Evolutionary conservation across 768 basidiomycete species (phyloP).

Genomic region (Suillus subalutaceus): DNA sequence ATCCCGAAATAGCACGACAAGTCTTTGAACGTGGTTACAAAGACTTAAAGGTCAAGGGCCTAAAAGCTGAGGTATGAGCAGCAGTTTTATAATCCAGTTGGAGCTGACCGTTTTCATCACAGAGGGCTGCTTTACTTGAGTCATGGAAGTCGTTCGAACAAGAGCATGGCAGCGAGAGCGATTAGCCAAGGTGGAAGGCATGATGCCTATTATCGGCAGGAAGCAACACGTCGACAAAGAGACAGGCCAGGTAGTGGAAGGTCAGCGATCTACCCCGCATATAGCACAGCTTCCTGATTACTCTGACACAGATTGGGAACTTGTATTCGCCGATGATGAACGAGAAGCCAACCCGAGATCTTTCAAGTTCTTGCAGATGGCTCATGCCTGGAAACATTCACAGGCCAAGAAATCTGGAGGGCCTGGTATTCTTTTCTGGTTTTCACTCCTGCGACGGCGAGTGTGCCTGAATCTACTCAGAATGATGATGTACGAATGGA

Average conservation of each 20-base stretch:
- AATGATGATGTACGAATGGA: slow-evolving; percentile 28
- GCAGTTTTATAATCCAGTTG: background rate
- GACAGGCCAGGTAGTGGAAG: slow-evolving; percentile 86
- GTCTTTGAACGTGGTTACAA: slow-evolving; percentile 90
- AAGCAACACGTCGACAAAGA: slow-evolving; percentile 82
- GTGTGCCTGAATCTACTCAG: slow-evolving; percentile 11
- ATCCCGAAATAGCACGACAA: slow-evolving; percentile 66
- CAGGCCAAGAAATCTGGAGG: slow-evolving; percentile 46
- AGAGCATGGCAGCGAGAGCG: slow-evolving; percentile 69
- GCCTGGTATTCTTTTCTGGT: slow-evolving; percentile 45
- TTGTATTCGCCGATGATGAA: slow-evolving; percentile 96
- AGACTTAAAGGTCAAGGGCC: slow-evolving; percentile 75
- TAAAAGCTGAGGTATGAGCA: slow-evolving; percentile 83
- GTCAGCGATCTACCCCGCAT: slow-evolving; percentile 40
- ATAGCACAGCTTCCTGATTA: slow-evolving; percentile 8
- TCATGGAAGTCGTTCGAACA: slow-evolving; percentile 97
- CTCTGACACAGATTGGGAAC: slow-evolving; percentile 77
- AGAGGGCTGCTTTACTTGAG: slow-evolving; percentile 92
- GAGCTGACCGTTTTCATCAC: slow-evolving; percentile 12
- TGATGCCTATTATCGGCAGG: slow-evolving; percentile 93
- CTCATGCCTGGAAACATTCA: slow-evolving; percentile 83
- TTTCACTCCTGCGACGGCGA: slow-evolving; percentile 45
- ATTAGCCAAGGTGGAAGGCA: slow-evolving; percentile 82
- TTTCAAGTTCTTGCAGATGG: slow-evolving; percentile 96
- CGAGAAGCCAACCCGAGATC: slow-evolving; percentile 89